Percentiles rank a stretch among this genome's conserved stretches.
Conservation (phyloP, 345 rosid species). For the Heritiera fomes region DNA sequence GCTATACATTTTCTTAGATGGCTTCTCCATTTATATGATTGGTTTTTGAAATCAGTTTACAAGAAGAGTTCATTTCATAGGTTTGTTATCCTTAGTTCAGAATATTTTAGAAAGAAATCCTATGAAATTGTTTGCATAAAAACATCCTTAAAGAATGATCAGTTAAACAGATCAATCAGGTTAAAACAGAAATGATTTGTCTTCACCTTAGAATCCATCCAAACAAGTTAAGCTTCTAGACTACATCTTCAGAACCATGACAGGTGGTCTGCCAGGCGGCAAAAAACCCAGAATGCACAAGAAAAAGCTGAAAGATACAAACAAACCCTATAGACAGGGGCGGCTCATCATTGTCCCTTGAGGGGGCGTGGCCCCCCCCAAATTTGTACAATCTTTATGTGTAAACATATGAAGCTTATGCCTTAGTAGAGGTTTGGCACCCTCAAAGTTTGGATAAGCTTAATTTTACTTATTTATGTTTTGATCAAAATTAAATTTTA, state of each 20-base stretch:
- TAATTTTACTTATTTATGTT: too few relatives aligned
- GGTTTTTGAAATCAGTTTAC: background rate
- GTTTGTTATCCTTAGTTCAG: background rate
- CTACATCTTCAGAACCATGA: slow-evolving; percentile 28
- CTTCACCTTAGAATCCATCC: slow-evolving; percentile 20
- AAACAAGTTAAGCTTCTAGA: slow-evolving; percentile 16
- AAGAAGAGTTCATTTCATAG: background rate
- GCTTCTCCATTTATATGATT: background rate
- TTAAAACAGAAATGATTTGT: slow-evolving; percentile 6
- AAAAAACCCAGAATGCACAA: slow-evolving; percentile 22
- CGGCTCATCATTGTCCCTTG: too few relatives aligned
- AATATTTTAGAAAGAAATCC: background rate
- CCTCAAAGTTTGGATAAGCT: too few relatives aligned
- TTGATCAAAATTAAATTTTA: too few relatives aligned
- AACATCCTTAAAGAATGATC: background rate
- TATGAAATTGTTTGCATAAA: background rate
- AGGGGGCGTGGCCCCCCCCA: too few relatives aligned
- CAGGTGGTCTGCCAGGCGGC: slow-evolving; percentile 61
- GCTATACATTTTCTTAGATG: background rate
- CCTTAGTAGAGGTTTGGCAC: too few relatives aligned
- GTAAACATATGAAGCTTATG: too few relatives aligned
- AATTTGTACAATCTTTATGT: too few relatives aligned
- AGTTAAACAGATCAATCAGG: background rate
- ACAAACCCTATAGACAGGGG: background rate
- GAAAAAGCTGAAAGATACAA: slow-evolving; percentile 18